Evolutionary conservation across 805 yeast species (phyloP).

Genomic region (Komagataella mondaviorum): DNA sequence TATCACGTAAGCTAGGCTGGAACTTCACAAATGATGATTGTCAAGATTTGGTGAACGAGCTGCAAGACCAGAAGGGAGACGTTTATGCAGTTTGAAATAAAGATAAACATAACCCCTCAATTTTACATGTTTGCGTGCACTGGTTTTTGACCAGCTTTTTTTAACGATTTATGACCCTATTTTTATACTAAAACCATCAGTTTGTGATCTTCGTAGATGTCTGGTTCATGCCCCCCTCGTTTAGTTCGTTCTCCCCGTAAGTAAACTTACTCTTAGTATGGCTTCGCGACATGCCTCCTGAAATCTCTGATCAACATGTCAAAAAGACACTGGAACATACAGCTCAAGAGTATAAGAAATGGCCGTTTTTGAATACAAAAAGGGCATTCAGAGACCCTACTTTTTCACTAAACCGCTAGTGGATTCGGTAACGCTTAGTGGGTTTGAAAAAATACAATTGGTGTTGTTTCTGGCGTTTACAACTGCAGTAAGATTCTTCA

Average conservation of each 20-base stretch:
- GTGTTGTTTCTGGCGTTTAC: constrained; percentile 13
- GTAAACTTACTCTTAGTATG: background rate
- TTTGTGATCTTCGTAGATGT: background rate
- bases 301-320: background rate
- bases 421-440: constrained; percentile 6
- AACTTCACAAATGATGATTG: constrained; percentile 48
- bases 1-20: constrained; percentile 83
- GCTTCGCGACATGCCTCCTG: background rate
- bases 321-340: background rate
- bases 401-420: constrained; percentile 1
- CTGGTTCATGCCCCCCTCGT: background rate
- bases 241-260: background rate
- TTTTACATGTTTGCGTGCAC: background rate
- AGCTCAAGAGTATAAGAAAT: background rate
- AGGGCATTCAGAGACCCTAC: background rate
- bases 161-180: background rate
- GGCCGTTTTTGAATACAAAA: background rate
- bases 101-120: background rate
- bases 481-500: constrained; percentile 17
- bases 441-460: constrained; percentile 12
- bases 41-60: constrained; percentile 46
- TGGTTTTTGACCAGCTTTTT: constrained; percentile 8
- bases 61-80: constrained; percentile 74
- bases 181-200: background rate
- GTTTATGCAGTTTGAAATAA: constrained; percentile 27